Evolutionary conservation across 2,329 filamentous ascomycete species (phyloP), one percentile per base, ranked within the genome.

Genomic region (Aphanoascus verrucosus): DNA sequence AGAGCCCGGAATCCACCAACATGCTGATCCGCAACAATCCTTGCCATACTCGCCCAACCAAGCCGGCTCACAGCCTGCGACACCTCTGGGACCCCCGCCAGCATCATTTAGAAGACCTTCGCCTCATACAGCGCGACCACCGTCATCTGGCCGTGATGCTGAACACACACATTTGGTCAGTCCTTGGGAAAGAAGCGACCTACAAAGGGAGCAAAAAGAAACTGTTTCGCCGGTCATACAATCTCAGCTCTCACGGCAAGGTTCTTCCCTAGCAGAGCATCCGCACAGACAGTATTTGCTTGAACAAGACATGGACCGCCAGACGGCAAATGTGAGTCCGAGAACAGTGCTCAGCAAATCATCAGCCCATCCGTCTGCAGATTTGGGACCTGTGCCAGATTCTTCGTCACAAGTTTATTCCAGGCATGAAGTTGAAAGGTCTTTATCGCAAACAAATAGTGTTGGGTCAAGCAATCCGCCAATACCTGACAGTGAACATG

Each of bases 281-380:
- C 59, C 60, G 14, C 57, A 64, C 23, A 62, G 61, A 11, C 60
- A 61, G 44, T 66, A 71, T 42, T 72, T 76, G 55, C 77, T 77
- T 42, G 75, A 76, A 47, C 76, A 76, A 58, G 84, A 88, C 20
- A 45, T 45, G 53, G 79, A 84, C 62, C 85, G 86, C 57, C 74
- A 78, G 48, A 87, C 83, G 65, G 67, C 85, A 51, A 90, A 85
- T 63, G 81, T 91, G 49, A 91, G 86, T 65, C 87, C 88, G 31
- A 89, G 88, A 70, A 88, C 61, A 31, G 58, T 63, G 9, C 56
- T 52, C 57, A 23, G 32, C 35, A 43, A 34, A 37, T 28, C 23
- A 11, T 37, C 34, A 37, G 44, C 35, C 23, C 20, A 42, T 14
- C 3, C 1, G 9, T 12, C 51, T 35, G 51, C 32, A 20, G 50